phyloP scores from a whole-genome alignment of 441 rosid genomes.

The Jatropha multifida region DNA sequence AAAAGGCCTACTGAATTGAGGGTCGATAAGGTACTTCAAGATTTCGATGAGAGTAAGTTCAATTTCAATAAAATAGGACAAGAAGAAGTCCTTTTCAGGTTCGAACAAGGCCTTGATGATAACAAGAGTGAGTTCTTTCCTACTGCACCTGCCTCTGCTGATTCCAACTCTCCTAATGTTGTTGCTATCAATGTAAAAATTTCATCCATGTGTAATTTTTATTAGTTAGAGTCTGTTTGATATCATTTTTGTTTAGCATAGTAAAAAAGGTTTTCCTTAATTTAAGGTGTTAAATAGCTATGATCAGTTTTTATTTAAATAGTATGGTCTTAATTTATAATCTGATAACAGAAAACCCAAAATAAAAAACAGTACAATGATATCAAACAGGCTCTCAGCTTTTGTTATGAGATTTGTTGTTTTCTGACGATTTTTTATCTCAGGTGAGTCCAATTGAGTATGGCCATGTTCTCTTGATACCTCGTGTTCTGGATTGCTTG shows the following conservation, averaged over 20 bases:
- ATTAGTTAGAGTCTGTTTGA: not conserved
- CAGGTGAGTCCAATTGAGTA: conserved; percentile 89
- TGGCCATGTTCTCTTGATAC: conserved; percentile 81
- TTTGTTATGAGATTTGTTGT: not conserved
- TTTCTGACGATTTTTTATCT: not conserved
- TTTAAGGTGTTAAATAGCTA: too few species aligned
- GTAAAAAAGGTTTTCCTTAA: too few species aligned
- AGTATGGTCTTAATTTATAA: too few species aligned
- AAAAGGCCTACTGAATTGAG: conserved; percentile 83
- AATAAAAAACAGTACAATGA: too few species aligned
- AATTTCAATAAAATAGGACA: conserved; percentile 80
- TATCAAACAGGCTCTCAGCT: too few species aligned
- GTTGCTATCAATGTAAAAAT: conserved; percentile 71
- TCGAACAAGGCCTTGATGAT: conserved; percentile 55
- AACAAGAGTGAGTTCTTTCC: conserved; percentile 52
- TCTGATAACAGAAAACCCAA: too few species aligned
- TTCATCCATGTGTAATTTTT: not conserved
- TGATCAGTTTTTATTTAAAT: too few species aligned
- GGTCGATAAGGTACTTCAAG: conserved; percentile 72
- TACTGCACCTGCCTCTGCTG: conserved; percentile 14
- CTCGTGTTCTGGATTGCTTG: conserved; percentile 68
- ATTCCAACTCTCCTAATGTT: conserved; percentile 42
- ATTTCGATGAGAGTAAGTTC: conserved; percentile 72
- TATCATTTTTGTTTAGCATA: not conserved
- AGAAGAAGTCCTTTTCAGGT: conserved; percentile 76